Evolutionary conservation across 768 basidiomycete genomes (phyloP).

Genomic region (Macrolepiota albuminosa): DNA sequence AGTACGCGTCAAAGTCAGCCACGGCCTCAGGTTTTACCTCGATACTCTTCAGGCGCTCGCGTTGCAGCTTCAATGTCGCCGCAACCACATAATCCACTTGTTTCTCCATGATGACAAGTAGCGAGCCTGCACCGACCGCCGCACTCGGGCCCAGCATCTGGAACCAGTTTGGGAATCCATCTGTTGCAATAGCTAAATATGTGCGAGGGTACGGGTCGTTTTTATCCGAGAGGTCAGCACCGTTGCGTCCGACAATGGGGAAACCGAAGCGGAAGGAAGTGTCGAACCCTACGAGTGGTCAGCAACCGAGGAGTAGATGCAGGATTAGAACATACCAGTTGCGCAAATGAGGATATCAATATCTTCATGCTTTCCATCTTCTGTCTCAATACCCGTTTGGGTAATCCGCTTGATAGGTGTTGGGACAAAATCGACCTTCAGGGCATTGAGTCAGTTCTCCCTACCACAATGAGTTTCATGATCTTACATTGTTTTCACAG

Average conservation of each 20-base stretch:
- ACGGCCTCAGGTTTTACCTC: slow-evolving; percentile 57
- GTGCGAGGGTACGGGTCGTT: slow-evolving; percentile 51
- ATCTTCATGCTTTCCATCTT: slow-evolving; percentile 48
- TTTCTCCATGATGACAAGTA: slow-evolving; percentile 51
- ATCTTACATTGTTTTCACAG: slow-evolving; percentile 52
- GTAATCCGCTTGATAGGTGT: slow-evolving; percentile 47
- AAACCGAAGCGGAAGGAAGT: slow-evolving; percentile 43
- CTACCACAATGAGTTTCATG: not conserved
- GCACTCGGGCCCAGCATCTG: slow-evolving; percentile 53
- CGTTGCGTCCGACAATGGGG: slow-evolving; percentile 49
- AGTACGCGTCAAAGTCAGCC: slow-evolving; percentile 55
- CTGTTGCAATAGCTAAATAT: slow-evolving; percentile 54
- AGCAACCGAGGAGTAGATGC: not conserved
- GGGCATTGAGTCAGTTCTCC: not conserved
- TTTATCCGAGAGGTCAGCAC: slow-evolving; percentile 46
- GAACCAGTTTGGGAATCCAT: slow-evolving; percentile 72
- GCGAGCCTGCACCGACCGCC: slow-evolving; percentile 47
- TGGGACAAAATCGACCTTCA: slow-evolving; percentile 49
- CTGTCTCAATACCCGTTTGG: slow-evolving; percentile 49
- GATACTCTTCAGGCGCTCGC: slow-evolving; percentile 58
- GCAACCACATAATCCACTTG: slow-evolving; percentile 54
- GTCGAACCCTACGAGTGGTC: slow-evolving; percentile 40
- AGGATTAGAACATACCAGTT: slow-evolving; percentile 34
- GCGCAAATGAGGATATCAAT: slow-evolving; percentile 62
- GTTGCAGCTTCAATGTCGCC: slow-evolving; percentile 54